Evolutionary conservation across 2,329 filamentous ascomycete species (phyloP), one percentile per base, ranked within the genome.

Genomic region (Nothopassalora personata): DNA sequence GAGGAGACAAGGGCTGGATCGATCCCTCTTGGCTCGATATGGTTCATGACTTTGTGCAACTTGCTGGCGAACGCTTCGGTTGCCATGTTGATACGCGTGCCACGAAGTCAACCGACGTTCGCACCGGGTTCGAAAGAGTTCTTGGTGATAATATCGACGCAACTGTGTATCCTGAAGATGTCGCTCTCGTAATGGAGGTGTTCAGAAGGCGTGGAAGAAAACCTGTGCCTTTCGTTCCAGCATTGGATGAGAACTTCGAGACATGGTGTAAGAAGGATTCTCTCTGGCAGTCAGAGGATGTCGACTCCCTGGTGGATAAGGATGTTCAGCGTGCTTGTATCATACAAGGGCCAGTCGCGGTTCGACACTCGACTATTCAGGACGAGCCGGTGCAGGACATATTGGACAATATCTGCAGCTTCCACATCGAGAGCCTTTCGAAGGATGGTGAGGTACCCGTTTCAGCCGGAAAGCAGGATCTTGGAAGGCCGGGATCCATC

Each of bases 261-360:
- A 95, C 93, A 77, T 97, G 89, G 80, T 97, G 97, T 86, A 97
- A 97, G 85, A 97, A 97, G 80, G 93, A 97, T 74, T 97, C 92
- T 1, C 83, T 97, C 8, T 97, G 93, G 93, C 93, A 97, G 77
- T 96, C 92, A 0, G 93, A 97, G 76, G 93, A 97, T 70, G 81
- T 97, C 11, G 91, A 93, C 70, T 92, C 93, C 56, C 91, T 97
- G 60, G 91, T 96, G 62, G 92, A 82, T 66, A 92, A 96, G 76
- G 93, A 97, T 71, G 93, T 97, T 57, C 91, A 90, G 62, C 86
- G 93, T 71, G 96, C 91, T 34, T 96, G 91, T 79, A 96, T 97
- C 72, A 80, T 97, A 36, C 93, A 97, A 74, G 93, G 93, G 18
- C 93, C 93, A 9, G 90, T 91, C 76, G 89, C 93, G 55, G 92